Conservation (phyloP, 1,284 basidiomycete species). For the Melampsora larici-populina region DNA sequence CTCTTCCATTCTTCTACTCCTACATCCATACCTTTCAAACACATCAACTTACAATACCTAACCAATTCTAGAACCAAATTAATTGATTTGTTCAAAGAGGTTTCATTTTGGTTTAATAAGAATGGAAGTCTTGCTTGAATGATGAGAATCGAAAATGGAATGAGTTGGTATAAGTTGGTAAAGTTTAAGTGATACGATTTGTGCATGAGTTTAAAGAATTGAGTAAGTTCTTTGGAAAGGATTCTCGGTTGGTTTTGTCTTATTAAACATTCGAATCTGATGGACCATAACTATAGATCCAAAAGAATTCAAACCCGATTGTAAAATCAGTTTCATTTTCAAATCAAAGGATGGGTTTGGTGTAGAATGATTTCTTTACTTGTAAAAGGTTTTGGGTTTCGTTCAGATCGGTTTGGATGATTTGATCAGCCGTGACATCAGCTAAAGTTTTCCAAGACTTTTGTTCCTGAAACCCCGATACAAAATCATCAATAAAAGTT, state of each 20-base stretch:
- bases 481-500: too few relatives aligned
- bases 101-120: slow-evolving; percentile 3
- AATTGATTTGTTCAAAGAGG: too few relatives aligned
- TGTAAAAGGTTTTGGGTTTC: slow-evolving; percentile 1
- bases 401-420: neutral
- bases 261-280: slow-evolving; percentile 8
- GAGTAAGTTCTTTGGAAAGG: neutral
- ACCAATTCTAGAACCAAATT: too few relatives aligned
- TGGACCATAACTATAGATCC: slow-evolving; percentile 16
- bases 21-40: too few relatives aligned
- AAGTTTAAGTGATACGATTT: neutral
- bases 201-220: slow-evolving; percentile 9
- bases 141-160: slow-evolving; percentile 21
- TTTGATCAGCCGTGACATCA: neutral
- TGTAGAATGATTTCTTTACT: too few relatives aligned
- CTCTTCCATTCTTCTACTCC: too few relatives aligned
- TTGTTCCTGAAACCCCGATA: slow-evolving; percentile 9
- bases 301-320: too few relatives aligned
- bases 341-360: too few relatives aligned
- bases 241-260: neutral
- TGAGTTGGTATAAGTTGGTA: neutral
- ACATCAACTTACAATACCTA: too few relatives aligned
- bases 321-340: too few relatives aligned
- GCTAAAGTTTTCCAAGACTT: slow-evolving; percentile 27
- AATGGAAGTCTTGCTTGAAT: slow-evolving; percentile 11